These are phyloP conservation scores for Kwoniella europaea DNA, from an alignment of 768 basidiomycete species.

Conservation along the genomic window DNA sequence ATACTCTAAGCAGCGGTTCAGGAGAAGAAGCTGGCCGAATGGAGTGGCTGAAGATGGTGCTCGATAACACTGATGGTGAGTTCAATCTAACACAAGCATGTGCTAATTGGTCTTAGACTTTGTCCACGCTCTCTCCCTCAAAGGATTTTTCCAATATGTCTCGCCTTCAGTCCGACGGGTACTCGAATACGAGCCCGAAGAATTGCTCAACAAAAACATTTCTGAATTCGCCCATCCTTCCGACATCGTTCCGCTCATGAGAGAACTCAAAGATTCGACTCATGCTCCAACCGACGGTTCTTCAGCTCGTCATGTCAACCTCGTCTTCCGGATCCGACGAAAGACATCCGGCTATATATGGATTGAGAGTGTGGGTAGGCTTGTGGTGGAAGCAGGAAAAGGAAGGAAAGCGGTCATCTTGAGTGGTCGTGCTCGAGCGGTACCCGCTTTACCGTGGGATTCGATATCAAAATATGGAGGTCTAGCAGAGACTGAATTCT, in stretches of 20 bases:
- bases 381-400: conserved; percentile 91
- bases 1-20: conserved; percentile 38
- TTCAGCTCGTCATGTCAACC: conserved; percentile 65
- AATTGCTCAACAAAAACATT: conserved; percentile 78
- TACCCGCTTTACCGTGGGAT: conserved; percentile 70
- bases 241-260: conserved; percentile 86
- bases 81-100: conserved; percentile 1
- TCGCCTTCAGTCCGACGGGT: conserved; percentile 77
- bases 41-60: conserved; percentile 59
- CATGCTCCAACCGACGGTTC: conserved; percentile 50
- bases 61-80: conserved; percentile 61
- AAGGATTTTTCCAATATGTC: conserved; percentile 90
- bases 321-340: conserved; percentile 80
- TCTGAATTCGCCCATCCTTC: conserved; percentile 84
- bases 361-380: conserved; percentile 85
- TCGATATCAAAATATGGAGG: conserved; percentile 66
- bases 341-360: conserved; percentile 76
- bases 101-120: conserved; percentile 65
- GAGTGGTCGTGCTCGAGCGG: conserved; percentile 74
- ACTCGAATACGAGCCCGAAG: conserved; percentile 83
- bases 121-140: conserved; percentile 86
- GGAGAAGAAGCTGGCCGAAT: conserved; percentile 55
- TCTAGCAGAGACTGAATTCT: conserved; percentile 60
- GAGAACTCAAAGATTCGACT: conserved; percentile 74
- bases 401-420: conserved; percentile 92